Conservation (phyloP, 73 alveolate genomes). For the Uronychia binucleata region DNA sequence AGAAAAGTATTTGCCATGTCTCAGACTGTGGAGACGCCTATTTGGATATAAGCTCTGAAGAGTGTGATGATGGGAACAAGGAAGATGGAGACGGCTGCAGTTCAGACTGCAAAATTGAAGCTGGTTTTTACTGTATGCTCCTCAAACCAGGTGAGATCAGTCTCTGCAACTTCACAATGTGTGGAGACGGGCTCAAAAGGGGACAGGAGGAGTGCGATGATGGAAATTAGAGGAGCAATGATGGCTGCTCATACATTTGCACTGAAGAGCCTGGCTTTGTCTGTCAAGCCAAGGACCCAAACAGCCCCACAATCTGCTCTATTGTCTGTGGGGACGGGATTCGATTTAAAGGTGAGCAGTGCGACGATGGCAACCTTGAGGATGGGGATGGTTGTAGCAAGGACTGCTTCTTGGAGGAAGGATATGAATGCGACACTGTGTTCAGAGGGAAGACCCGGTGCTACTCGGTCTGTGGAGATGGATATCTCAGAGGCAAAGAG, state of each 20-base stretch:
- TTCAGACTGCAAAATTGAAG: constrained; percentile 28
- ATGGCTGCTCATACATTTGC: constrained; percentile 62
- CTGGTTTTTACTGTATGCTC: constrained; percentile 8
- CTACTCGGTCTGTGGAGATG: constrained; percentile 15
- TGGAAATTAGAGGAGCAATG: constrained; percentile 46
- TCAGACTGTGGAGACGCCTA: no score
- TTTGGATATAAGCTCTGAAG: no score
- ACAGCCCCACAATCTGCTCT: no score
- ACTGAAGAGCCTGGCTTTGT: constrained; percentile 52
- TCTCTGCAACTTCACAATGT: neutral
- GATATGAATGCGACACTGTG: constrained; percentile 35
- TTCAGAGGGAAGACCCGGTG: neutral
- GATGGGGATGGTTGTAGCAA: constrained; percentile 53
- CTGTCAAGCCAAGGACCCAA: no score
- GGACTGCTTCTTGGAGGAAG: constrained; percentile 38
- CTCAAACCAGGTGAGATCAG: neutral
- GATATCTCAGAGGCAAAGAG: neutral
- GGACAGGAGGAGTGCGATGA: constrained; percentile 59
- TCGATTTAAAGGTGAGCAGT: neutral
- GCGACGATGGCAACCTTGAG: constrained; percentile 49
- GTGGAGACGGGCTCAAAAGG: constrained; percentile 31
- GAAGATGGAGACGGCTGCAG: no score
- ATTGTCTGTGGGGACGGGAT: constrained; percentile 12
- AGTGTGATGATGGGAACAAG: no score
- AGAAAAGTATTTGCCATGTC: no score